Evolutionary conservation across 805 yeast species (phyloP).

Genomic region (Maudiozyma bulderi): DNA sequence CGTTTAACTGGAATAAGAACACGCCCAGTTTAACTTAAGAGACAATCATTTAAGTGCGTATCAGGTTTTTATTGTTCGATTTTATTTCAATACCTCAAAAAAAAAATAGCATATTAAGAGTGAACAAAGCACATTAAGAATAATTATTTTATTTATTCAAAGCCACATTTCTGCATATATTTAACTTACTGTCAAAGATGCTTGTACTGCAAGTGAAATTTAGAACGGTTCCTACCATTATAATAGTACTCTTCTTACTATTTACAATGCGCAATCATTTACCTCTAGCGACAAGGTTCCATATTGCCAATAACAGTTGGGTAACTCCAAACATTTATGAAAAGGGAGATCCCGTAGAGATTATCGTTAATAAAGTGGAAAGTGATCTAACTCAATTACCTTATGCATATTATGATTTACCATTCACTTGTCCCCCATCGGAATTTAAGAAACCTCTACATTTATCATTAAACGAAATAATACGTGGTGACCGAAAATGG

Average conservation of each 20-base stretch:
- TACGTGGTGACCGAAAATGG: slow-evolving; percentile 75
- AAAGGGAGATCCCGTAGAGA: slow-evolving; percentile 53
- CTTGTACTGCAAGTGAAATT: not conserved
- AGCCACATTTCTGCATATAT: not conserved
- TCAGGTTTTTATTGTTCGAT: no score
- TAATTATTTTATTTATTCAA: no score
- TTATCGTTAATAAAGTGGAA: slow-evolving; percentile 68
- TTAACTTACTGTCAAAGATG: not conserved
- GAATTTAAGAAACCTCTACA: slow-evolving; percentile 47
- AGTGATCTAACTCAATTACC: slow-evolving; percentile 67
- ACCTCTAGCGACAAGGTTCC: not conserved
- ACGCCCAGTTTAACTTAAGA: no score
- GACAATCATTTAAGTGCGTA: no score
- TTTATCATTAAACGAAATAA: slow-evolving; percentile 63
- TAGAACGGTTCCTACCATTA: not conserved
- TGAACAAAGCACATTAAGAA: no score
- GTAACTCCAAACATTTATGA: slow-evolving; percentile 29
- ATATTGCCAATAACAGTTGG: slow-evolving; percentile 12
- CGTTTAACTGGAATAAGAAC: no score
- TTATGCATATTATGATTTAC: slow-evolving; percentile 64
- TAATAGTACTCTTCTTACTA: not conserved
- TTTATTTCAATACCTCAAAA: no score
- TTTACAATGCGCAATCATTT: not conserved
- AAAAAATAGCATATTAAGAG: no score
- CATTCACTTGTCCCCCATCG: slow-evolving; percentile 69